phyloP scores from a whole-genome alignment of 208 protist species.

The Trichomonas gallinae region DNA sequence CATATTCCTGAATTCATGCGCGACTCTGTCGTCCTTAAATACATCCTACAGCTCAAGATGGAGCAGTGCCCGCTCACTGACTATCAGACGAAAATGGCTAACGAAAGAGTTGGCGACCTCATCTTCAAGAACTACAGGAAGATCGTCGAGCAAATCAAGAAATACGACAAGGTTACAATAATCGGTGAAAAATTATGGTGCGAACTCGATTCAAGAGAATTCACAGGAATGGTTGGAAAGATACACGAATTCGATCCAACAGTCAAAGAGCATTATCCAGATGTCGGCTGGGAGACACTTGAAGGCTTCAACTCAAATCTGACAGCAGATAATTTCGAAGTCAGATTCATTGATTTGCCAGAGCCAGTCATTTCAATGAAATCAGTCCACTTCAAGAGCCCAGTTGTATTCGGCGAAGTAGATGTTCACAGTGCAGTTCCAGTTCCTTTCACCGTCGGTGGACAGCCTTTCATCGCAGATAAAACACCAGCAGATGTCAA shows the following conservation, averaged over 20 bases:
- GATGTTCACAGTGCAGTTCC: not conserved
- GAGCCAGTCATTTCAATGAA: not conserved
- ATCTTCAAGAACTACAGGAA: not conserved
- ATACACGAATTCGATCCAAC: not conserved
- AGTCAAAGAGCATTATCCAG: not conserved
- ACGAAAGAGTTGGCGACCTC: not conserved
- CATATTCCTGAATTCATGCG: not conserved
- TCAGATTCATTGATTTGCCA: not conserved
- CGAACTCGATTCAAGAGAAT: not conserved
- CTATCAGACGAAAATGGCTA: not conserved
- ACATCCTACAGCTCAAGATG: not conserved
- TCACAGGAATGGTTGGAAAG: not conserved
- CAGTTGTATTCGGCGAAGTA: not conserved
- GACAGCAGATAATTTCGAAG: too few relatives aligned
- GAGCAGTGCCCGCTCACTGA: not conserved
- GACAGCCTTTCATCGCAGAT: not conserved
- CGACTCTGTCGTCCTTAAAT: not conserved
- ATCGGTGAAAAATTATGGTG: not conserved
- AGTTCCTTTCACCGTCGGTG: not conserved
- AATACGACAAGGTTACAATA: not conserved
- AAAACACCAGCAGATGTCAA: not conserved
- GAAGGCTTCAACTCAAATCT: not conserved
- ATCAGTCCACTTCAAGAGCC: not conserved
- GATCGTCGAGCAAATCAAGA: not conserved
- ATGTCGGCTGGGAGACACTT: slow-evolving; percentile 7